Evolutionary conservation across 345 rosid genomes (phyloP), one percentile per base, ranked within the genome.

Genomic region (Eucalyptus melliodora): DNA sequence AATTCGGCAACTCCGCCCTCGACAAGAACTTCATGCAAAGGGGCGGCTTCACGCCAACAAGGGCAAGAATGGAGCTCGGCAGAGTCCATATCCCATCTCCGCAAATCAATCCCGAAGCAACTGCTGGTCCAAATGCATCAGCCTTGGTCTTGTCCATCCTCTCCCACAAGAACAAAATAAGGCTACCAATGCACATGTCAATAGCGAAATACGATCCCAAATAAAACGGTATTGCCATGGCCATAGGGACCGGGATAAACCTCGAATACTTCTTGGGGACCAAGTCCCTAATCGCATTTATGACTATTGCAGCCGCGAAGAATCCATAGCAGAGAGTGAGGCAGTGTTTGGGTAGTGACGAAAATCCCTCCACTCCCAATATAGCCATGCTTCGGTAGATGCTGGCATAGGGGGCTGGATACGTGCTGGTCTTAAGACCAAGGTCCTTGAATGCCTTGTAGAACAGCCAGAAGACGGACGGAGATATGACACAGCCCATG

Each of bases 201-300:
- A 77, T 77, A 21, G 83, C 42, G 8, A 97, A 97, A 91, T 94
- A 96, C 2, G 96, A 94, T 3, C 99, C 99, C 6, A 97, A 30
- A 91, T 95, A 97, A 88, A 97, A 96, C 2, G 99, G 98, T 88
- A 97, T 95, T 2, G 99, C 99, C 97, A 97, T 96, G 53, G 97
- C 97, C 99, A 96, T 96, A 1, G 98, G 99, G 42, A 94, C 91
- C 23, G 99, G 99, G 11, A 97, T 92, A 77, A 91, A 95, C 81
- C 92, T 89, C 13, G 95, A 92, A 91, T 91, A 90, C 65, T 86
- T 91, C 72, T 91, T 95, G 50, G 90, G 90, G 7, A 91, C 51
- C 51, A 85, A 44, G 59, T 97, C 98, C 88, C 90, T 95, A 56
- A 95, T 55, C 17, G 92, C 62, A 90, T 96, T 97, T 59, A 97